phyloP scores from a whole-genome alignment of 2,329 filamentous ascomycete species.

The Xylariaceae sp. region DNA sequence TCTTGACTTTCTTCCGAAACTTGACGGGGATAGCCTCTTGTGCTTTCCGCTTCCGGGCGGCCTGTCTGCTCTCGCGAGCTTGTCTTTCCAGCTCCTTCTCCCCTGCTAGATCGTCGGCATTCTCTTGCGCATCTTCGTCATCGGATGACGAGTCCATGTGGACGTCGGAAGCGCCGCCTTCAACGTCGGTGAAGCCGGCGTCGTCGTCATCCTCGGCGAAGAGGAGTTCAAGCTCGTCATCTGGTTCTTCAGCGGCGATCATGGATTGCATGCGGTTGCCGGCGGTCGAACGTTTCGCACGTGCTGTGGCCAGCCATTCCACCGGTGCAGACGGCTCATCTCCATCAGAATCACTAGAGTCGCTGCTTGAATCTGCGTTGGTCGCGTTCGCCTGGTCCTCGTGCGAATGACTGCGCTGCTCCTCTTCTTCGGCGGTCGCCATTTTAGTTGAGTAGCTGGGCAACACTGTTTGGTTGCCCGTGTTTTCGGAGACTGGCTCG shows the following conservation, averaged over 20 bases:
- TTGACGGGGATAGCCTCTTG: conserved; percentile 65
- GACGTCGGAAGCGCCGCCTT: conserved; percentile 63
- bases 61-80: conserved; percentile 59
- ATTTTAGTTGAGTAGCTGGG: too few relatives aligned
- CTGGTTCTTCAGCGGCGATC: conserved; percentile 65
- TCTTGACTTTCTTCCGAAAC: conserved; percentile 69
- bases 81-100: conserved; percentile 79
- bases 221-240: conserved; percentile 63
- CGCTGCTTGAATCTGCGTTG: conserved; percentile 29
- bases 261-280: conserved; percentile 78
- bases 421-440: conserved; percentile 27
- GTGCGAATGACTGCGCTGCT: background rate
- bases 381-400: conserved; percentile 21
- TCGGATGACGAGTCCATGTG: conserved; percentile 81
- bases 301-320: conserved; percentile 66
- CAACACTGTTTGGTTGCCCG: too few relatives aligned
- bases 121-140: conserved; percentile 68
- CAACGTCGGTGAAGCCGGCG: conserved; percentile 61
- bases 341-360: conserved; percentile 26
- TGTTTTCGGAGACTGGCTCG: too few relatives aligned
- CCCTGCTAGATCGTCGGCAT: conserved; percentile 68
- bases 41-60: conserved; percentile 71
- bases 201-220: conserved; percentile 68
- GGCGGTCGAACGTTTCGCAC: conserved; percentile 70
- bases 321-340: conserved; percentile 29